These are phyloP conservation scores for Picea glauca DNA, from an alignment of 75 land plant species.

Conservation along the genomic window DNA sequence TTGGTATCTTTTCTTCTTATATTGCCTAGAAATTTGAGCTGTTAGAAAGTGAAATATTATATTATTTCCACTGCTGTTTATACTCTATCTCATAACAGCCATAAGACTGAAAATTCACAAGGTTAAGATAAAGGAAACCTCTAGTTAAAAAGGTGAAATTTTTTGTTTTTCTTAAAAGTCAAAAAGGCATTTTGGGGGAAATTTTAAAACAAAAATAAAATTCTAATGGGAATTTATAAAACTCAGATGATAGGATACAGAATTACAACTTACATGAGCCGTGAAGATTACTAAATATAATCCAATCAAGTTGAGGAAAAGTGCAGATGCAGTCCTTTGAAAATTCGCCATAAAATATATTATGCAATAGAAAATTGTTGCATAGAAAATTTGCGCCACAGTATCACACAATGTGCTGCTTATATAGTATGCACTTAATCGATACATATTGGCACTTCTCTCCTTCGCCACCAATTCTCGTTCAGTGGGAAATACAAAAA, in stretches of 20 bases:
- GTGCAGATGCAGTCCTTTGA: conserved; percentile 7
- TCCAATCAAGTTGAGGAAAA: conserved; percentile 25
- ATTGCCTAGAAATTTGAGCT: too few species aligned
- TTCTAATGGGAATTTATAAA: background rate
- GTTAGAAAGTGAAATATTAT: too few species aligned
- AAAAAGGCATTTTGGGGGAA: too few species aligned
- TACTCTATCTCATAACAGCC: too few species aligned
- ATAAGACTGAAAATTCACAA: too few species aligned
- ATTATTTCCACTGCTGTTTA: too few species aligned
- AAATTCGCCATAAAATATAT: conserved; percentile 34
- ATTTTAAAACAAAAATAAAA: background rate
- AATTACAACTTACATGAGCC: conserved; percentile 20
- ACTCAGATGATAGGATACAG: background rate
- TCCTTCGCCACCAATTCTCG: conserved; percentile 24
- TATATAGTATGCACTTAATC: conserved; percentile 29
- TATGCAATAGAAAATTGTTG: conserved; percentile 23
- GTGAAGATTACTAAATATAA: conserved; percentile 22
- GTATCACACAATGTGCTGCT: conserved; percentile 30
- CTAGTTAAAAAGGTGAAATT: too few species aligned
- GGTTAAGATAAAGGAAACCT: too few species aligned
- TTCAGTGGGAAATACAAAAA: conserved; percentile 30
- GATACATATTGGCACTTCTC: conserved; percentile 35
- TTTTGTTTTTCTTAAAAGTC: too few species aligned
- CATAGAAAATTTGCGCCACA: conserved; percentile 27
- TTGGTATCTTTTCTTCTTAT: too few species aligned